Conservation (phyloP, 2,329 filamentous ascomycete genomes). For the Sporothrix globosa region DNA sequence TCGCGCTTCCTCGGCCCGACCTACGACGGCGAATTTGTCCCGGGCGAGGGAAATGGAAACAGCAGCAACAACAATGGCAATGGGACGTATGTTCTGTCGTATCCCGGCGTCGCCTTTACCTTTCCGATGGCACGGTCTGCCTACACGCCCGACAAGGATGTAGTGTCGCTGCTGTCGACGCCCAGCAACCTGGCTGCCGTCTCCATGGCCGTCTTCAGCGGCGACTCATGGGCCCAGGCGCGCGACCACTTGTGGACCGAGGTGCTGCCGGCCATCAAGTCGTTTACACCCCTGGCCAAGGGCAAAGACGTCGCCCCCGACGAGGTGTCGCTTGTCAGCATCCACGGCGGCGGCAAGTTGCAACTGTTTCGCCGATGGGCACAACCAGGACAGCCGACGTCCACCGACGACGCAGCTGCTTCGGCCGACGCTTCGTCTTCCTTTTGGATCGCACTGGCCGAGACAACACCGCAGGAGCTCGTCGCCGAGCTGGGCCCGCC, state of each 20-base stretch:
- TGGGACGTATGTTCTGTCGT: conserved; percentile 88
- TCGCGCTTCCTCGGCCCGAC: conserved; percentile 91
- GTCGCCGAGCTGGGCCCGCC: conserved; percentile 89
- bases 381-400: neutral
- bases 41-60: conserved; percentile 44
- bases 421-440: conserved; percentile 25
- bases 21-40: conserved; percentile 89
- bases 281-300: conserved; percentile 68
- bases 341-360: conserved; percentile 77
- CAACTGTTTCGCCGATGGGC: conserved; percentile 76
- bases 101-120: conserved; percentile 90
- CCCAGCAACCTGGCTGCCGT: conserved; percentile 74
- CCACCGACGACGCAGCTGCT: neutral
- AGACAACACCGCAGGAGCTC: conserved; percentile 90
- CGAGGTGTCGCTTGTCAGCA: conserved; percentile 78
- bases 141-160: conserved; percentile 77
- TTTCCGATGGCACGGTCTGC: conserved; percentile 76
- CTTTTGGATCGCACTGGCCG: conserved; percentile 74
- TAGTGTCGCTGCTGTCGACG: conserved; percentile 82
- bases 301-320: conserved; percentile 81
- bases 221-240: conserved; percentile 86
- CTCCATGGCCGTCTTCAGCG: conserved; percentile 89
- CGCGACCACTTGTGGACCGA: conserved; percentile 76
- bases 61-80: conserved; percentile 61
- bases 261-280: conserved; percentile 72